A percentile compares a stretch with the other conserved stretches of the same genome.
Evolutionary conservation across 441 rosid species (phyloP).

Genomic region (Adansonia madagascariensis): DNA sequence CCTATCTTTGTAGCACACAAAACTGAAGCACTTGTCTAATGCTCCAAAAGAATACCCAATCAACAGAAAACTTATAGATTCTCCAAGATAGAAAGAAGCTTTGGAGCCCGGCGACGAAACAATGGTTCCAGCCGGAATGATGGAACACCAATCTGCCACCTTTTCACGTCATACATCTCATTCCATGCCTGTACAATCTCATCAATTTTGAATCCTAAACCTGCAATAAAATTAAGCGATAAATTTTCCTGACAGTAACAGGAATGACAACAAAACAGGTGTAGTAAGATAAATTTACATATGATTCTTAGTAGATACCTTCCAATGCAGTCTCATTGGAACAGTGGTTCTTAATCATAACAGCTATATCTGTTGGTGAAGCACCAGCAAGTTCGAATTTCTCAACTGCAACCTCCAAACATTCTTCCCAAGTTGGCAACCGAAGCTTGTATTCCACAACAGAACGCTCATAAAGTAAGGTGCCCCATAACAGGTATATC

Average conservation of each 20-base stretch:
- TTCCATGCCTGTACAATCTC: conserved; percentile 98
- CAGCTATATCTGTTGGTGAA: conserved; percentile 85
- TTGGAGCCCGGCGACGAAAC: conserved; percentile 78
- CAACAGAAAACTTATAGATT: conserved; percentile 41
- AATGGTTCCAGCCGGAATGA: conserved; percentile 92
- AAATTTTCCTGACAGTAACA: neutral
- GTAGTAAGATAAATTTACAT: conserved; percentile 4
- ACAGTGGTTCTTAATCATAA: conserved; percentile 92
- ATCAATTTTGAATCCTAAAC: conserved; percentile 91
- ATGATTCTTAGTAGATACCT: conserved; percentile 51
- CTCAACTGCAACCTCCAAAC: conserved; percentile 91
- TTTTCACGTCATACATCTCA: conserved; percentile 95
- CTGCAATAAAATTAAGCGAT: conserved; percentile 35
- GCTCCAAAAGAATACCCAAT: conserved; percentile 30
- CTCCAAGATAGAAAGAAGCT: conserved; percentile 80
- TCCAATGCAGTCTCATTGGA: conserved; percentile 74
- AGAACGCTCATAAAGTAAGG: conserved; percentile 88
- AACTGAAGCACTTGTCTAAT: conserved; percentile 33
- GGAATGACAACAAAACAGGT: neutral
- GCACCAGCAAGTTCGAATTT: conserved; percentile 97
- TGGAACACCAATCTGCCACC: conserved; percentile 92
- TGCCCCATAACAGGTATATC: conserved; percentile 92
- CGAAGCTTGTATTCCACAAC: conserved; percentile 81
- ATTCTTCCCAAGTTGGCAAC: conserved; percentile 91
- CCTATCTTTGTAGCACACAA: conserved; percentile 35